Base-by-base conservation (phyloP, 352 stramenopile species). In the Phytophthora ramorum region DNA sequence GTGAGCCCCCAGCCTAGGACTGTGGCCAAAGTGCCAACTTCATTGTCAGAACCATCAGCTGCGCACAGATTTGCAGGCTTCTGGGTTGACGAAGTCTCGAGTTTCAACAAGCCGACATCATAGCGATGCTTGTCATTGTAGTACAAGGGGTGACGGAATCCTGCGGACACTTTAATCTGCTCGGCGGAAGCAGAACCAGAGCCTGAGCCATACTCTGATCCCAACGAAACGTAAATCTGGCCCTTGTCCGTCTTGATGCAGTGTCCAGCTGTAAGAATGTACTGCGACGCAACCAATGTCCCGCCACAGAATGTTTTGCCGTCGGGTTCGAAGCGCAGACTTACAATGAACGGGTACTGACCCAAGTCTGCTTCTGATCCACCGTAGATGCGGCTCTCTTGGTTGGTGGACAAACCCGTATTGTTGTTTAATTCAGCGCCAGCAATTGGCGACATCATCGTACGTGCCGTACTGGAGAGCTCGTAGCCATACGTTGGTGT, bases 191-290 rank as follows among this genome's bases (percentile, higher is more conserved):
- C 37, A 22, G 62, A 65, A 14, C 44, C 58, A 26, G n/a, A 32
- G 8, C 63, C 58, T 10, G 44, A 59, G 14, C 56, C 19, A 5
- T 54, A 54, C 13, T 66, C 68, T 45, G 7, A 69, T 53, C 17
- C 68, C 13, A 76, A 32, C 0, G 63, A 71, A 46, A 34, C 62
- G n/a, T 71, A 62, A 12, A 71, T 59, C 26, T 61, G 38, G 17
- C 30, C 44, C 9, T 60, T 19, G 46, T 75, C 53, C 0, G 63
- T 75, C 26, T 57, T 68, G 52, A 90, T 80, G 67, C 86, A 94
- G 66, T 94, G 86, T 2, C 79, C 86, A 4, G 86, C 86, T 26
- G 83, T 92, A 37, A 91, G 62, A 10, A 93, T 73, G 61, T 89
- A 91, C 58, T 83, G 68, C 3, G 76, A 54, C 10, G 81, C 60